phyloP scores from a whole-genome alignment of 768 basidiomycete genomes.

The Xerocomus spinulosus region DNA sequence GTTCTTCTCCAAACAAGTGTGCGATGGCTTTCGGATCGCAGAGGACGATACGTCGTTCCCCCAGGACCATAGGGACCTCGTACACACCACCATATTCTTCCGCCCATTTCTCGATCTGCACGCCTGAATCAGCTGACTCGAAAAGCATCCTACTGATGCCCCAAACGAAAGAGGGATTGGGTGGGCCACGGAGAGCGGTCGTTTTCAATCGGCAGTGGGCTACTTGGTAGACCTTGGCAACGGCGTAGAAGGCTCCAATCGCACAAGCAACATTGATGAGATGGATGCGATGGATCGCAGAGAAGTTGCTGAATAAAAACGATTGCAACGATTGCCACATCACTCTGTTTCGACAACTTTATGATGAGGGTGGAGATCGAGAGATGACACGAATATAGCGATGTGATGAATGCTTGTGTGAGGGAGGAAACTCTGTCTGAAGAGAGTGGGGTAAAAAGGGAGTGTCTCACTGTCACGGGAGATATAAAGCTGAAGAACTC shows the following conservation, averaged over 20 bases:
- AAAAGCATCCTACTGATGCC: constrained; percentile 6
- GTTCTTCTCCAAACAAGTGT: constrained; percentile 48
- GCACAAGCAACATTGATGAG: constrained; percentile 2
- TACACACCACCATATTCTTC: background rate
- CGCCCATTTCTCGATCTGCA: constrained; percentile 20
- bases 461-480: no score
- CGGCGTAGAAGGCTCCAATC: constrained; percentile 2
- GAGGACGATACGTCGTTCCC: constrained; percentile 33
- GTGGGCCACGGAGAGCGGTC: constrained; percentile 21
- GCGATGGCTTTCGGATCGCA: constrained; percentile 37
- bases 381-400: no score
- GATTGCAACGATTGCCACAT: background rate
- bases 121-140: constrained; percentile 23
- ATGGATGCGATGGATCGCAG: background rate
- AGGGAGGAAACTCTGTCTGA: no score
- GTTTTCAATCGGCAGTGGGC: constrained; percentile 9
- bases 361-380: no score
- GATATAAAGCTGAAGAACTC: no score
- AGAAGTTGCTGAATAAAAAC: background rate
- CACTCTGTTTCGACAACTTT: no score
- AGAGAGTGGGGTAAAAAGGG: no score
- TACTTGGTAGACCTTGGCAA: constrained; percentile 6
- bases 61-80: constrained; percentile 33
- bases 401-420: no score
- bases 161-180: constrained; percentile 14